These are phyloP conservation scores for Scheffersomyces titani DNA, from an alignment of 1,139 yeast genomes.

Conservation along the genomic window DNA sequence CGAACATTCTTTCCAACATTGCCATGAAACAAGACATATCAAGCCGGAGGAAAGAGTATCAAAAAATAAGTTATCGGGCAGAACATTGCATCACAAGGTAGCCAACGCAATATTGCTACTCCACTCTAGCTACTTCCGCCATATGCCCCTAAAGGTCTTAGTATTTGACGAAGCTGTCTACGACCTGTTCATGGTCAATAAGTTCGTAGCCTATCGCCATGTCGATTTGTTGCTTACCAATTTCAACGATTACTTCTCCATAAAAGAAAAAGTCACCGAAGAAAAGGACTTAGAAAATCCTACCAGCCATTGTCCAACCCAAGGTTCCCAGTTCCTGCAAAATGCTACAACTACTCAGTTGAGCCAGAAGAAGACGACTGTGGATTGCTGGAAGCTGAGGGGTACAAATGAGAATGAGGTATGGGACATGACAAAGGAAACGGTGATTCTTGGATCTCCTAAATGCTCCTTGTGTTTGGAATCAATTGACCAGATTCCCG, in stretches of 20 bases:
- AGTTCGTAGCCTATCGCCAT: constrained; percentile 17
- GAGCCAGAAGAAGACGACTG: neutral
- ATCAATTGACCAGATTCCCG: constrained; percentile 32
- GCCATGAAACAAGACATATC: constrained; percentile 65
- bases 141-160: constrained; percentile 41
- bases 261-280: neutral
- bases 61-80: constrained; percentile 29
- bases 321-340: no score
- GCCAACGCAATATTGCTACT: constrained; percentile 54
- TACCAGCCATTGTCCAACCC: neutral
- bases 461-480: constrained; percentile 30
- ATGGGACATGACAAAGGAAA: constrained; percentile 16
- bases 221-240: neutral
- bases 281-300: neutral
- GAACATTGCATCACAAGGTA: constrained; percentile 48
- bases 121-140: constrained; percentile 37
- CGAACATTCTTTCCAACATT: constrained; percentile 81
- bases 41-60: constrained; percentile 26
- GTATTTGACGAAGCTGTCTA: constrained; percentile 33
- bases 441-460: constrained; percentile 19
- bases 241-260: neutral
- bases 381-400: constrained; percentile 3
- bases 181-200: constrained; percentile 29
- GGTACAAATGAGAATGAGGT: constrained; percentile 8
- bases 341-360: no score